phyloP scores from a whole-genome alignment of 1,139 yeast genomes.

The Saccharomyces uvarum region DNA sequence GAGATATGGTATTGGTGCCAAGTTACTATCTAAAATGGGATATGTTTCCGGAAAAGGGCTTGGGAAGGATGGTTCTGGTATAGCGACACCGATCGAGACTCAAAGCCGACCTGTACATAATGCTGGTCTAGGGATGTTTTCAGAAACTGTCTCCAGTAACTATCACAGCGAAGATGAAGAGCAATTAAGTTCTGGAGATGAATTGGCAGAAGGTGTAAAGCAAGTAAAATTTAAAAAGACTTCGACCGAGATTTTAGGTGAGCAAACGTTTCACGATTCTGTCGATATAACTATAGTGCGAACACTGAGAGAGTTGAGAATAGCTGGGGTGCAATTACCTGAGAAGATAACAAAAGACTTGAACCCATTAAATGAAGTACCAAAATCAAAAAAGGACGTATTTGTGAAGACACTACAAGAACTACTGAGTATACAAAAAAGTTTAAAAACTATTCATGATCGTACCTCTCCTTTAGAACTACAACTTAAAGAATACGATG shows the following conservation, averaged over 20 bases:
- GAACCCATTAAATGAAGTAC: slow-evolving; percentile 4
- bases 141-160: slow-evolving; percentile 1
- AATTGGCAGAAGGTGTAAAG: background rate
- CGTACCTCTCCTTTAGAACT: background rate
- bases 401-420: background rate
- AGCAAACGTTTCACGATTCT: background rate
- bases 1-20: slow-evolving; percentile 80
- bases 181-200: slow-evolving; percentile 13
- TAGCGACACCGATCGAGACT: slow-evolving; percentile 69
- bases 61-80: slow-evolving; percentile 66
- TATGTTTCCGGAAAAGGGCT: slow-evolving; percentile 76
- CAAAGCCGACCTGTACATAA: slow-evolving; percentile 52
- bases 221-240: slow-evolving; percentile 8
- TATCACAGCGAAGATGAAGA: slow-evolving; percentile 10
- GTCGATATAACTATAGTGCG: background rate
- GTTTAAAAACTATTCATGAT: background rate
- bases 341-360: background rate
- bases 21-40: slow-evolving; percentile 77
- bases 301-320: background rate
- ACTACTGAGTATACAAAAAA: background rate
- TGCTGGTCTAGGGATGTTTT: slow-evolving; percentile 57
- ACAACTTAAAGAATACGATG: background rate
- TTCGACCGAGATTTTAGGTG: slow-evolving; percentile 4
- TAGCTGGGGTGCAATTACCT: background rate
- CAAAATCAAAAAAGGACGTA: background rate